Evolutionary conservation across 805 yeast genomes (phyloP), one percentile per base, ranked within the genome.

Genomic region (Candida hungchunana): DNA sequence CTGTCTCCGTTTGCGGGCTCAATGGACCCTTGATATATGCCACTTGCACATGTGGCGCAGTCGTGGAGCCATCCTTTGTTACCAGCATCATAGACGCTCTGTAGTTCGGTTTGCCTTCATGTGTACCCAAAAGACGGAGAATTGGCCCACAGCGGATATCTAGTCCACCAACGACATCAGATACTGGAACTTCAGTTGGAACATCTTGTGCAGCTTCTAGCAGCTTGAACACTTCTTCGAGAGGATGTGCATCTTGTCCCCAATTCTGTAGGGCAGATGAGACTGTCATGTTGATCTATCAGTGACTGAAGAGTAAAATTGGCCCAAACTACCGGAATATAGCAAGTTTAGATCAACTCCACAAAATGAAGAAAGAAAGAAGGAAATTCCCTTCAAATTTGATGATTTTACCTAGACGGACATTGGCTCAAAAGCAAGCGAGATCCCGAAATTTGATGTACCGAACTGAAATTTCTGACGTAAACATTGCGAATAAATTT

Each of bases 121-220:
- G 61, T 31, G 82, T 74, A 6, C 82, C 88, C 40, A 77, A 62
- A 31, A 81, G 71, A 39, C 93, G 67, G 32, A 89, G 60, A 20
- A 80, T 64, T 0, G 97, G 97, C 2, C 97, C 97, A 55, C 85
- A 79, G 32, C 68, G 62, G 15, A 79, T 64, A 26, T 71, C 68
- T 2, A 68, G 62, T 1, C 49, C 53, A 14, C 49, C 53, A 28
- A 39, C 34, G 7, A 24, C 32, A 7, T 32, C 35, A 3, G 39
- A 13, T 16, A 38, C 25, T n/a, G 48, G 47, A 5, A 37, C 35
- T 7, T 32, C 26, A 5, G 24, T 22, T 8, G 48, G 44, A 4
- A 34, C 38, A 5, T 35, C 30, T 24, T 44, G 48, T 1, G 42
- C 44, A 14, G 12, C 31, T 28, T 44, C 33, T 14, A 44, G 25